These are phyloP conservation scores for Marchantia paleacea DNA, from an alignment of 225 moss, liverwort and hornwort species.

Conservation along the genomic window DNA sequence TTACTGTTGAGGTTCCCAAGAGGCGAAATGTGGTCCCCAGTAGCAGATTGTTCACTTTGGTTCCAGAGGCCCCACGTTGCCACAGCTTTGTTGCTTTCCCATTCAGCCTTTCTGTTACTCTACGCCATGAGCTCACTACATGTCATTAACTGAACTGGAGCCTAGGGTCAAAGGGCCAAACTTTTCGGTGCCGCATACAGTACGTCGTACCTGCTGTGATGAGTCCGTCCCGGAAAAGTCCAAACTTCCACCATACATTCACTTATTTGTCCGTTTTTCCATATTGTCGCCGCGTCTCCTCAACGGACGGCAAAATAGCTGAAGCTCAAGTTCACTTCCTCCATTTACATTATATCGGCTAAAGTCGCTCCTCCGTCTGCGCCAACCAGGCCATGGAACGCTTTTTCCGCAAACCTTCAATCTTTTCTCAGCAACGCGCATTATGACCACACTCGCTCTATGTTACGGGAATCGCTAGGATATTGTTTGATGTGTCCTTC, in stretches of 20 bases:
- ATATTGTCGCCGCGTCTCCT: not conserved
- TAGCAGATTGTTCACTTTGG: not conserved
- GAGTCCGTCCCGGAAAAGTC: no score
- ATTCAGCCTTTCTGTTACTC: not conserved
- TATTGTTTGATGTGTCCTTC: no score
- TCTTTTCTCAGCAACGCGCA: no score
- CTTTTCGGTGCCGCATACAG: not conserved
- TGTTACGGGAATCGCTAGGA: no score
- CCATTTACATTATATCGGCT: no score
- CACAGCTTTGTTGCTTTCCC: not conserved
- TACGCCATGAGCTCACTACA: not conserved
- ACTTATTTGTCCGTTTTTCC: no score
- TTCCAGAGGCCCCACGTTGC: not conserved
- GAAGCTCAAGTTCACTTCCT: no score
- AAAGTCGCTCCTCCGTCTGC: no score
- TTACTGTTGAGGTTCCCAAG: constrained; percentile 9
- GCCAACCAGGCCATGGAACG: no score
- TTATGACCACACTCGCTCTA: no score
- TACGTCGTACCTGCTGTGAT: not conserved
- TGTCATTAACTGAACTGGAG: not conserved
- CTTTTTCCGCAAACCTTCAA: no score
- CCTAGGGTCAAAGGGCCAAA: not conserved
- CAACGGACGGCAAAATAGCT: not conserved
- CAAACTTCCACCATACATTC: no score
- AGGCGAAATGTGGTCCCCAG: constrained; percentile 2